phyloP scores from a whole-genome alignment of 805 yeast species.

The Suhomyces pyralidae region DNA sequence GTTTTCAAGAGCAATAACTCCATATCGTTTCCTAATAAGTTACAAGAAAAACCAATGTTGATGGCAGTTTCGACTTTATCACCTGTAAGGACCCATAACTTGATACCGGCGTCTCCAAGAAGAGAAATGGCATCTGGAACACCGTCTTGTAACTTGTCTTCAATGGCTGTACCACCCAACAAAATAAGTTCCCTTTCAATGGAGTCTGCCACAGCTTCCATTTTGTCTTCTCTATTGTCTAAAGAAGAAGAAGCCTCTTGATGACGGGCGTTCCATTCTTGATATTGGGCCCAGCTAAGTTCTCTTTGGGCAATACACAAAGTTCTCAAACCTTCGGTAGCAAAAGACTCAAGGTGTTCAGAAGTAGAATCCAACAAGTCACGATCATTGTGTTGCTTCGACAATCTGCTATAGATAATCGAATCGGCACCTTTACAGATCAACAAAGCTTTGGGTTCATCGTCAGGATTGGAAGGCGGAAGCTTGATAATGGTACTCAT shows the following conservation, averaged over 20 bases:
- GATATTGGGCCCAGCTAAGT: slow-evolving; percentile 58
- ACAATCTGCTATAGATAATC: slow-evolving; percentile 65
- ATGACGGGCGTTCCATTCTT: slow-evolving; percentile 61
- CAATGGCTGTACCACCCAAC: slow-evolving; percentile 80
- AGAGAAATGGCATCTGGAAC: slow-evolving; percentile 72
- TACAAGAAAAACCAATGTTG: slow-evolving; percentile 78
- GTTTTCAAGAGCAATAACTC: slow-evolving; percentile 57
- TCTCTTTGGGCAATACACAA: slow-evolving; percentile 75
- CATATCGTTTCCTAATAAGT: slow-evolving; percentile 65
- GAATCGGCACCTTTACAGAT: slow-evolving; percentile 88
- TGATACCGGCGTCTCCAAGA: slow-evolving; percentile 69
- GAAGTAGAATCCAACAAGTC: slow-evolving; percentile 61
- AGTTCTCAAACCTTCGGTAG: slow-evolving; percentile 81
- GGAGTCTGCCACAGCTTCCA: slow-evolving; percentile 72
- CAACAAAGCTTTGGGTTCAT: slow-evolving; percentile 51
- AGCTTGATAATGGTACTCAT: slow-evolving; percentile 80
- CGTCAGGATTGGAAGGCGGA: slow-evolving; percentile 39
- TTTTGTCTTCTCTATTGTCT: slow-evolving; percentile 60
- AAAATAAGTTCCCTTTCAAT: slow-evolving; percentile 58
- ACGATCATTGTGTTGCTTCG: slow-evolving; percentile 43
- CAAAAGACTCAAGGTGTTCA: slow-evolving; percentile 69
- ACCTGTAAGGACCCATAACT: slow-evolving; percentile 81
- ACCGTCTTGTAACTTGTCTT: slow-evolving; percentile 73
- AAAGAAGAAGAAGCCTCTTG: slow-evolving; percentile 65
- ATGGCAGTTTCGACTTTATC: slow-evolving; percentile 83